These are phyloP conservation scores for Calocera viscosa DNA, from an alignment of 768 basidiomycete genomes.

Conservation along the genomic window DNA sequence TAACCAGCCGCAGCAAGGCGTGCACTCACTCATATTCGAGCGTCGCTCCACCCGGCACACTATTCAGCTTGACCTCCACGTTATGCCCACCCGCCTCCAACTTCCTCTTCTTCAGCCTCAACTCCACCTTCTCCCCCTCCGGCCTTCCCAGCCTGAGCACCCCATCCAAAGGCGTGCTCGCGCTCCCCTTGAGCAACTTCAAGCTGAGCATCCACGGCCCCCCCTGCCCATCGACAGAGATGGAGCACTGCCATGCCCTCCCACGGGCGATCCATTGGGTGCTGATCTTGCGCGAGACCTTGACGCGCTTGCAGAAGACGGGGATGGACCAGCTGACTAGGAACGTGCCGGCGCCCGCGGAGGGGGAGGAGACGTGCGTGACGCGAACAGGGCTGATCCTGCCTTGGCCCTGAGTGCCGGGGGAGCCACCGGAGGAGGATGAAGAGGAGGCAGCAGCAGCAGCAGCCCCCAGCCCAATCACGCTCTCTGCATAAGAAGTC, in stretches of 20 bases:
- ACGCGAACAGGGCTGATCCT: neutral
- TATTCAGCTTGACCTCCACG: neutral
- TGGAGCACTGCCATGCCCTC: neutral
- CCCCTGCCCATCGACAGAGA: neutral
- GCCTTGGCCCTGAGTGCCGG: neutral
- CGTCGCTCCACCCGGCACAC: neutral
- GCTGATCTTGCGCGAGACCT: constrained; percentile 16
- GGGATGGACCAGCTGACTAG: constrained; percentile 15
- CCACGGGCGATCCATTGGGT: constrained; percentile 10
- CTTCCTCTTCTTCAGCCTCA: neutral
- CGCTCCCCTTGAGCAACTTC: constrained; percentile 1
- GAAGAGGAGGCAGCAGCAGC: neutral
- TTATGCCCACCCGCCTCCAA: neutral
- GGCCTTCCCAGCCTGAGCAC: neutral
- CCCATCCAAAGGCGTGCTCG: neutral
- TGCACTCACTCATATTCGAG: neutral
- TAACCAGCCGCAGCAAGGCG: neutral
- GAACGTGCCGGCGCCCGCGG: constrained; percentile 10
- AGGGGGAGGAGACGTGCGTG: neutral
- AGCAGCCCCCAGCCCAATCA: neutral
- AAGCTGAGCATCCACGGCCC: neutral
- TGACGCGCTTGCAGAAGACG: constrained; percentile 16
- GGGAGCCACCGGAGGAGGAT: too few relatives aligned
- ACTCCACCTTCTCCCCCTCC: constrained; percentile 4
- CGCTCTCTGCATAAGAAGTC: neutral